Percentiles rank a stretch among this genome's conserved stretches.
Evolutionary conservation across 768 basidiomycete species (phyloP).

Genomic region (Pholiota microspora): DNA sequence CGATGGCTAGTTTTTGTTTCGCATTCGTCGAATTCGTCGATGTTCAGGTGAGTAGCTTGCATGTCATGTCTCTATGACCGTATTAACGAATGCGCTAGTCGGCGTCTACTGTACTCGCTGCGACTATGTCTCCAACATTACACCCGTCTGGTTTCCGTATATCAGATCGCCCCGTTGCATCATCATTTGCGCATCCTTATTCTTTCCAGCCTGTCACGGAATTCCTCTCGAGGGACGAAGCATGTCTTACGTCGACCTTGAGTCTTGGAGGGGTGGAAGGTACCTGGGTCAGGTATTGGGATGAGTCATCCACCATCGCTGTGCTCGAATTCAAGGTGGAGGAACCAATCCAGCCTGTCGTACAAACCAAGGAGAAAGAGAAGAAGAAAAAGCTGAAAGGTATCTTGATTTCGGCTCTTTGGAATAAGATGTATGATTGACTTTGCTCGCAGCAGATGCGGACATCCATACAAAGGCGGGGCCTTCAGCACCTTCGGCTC

Average conservation of each 20-base stretch:
- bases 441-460: constrained; percentile 16
- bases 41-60: constrained; percentile 55
- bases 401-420: constrained; percentile 17
- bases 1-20: constrained; percentile 89
- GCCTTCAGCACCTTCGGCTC: constrained; percentile 54
- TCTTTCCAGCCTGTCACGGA: constrained; percentile 85
- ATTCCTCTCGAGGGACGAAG: constrained; percentile 72
- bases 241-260: constrained; percentile 64
- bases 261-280: constrained; percentile 72
- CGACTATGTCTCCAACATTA: constrained; percentile 81
- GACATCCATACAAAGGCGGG: constrained; percentile 31
- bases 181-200: constrained; percentile 89
- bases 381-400: constrained; percentile 68
- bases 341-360: constrained; percentile 40
- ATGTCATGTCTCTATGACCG: not conserved
- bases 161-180: constrained; percentile 83
- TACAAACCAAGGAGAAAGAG: constrained; percentile 40
- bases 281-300: constrained; percentile 88
- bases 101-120: constrained; percentile 76
- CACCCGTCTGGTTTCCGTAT: constrained; percentile 96
- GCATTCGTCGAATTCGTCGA: constrained; percentile 93
- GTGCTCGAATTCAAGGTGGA: constrained; percentile 81
- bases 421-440: not conserved
- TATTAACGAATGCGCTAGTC: constrained; percentile 47
- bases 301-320: constrained; percentile 76